Conservation (phyloP, 768 basidiomycete species). For the Tulasnella calospora region DNA sequence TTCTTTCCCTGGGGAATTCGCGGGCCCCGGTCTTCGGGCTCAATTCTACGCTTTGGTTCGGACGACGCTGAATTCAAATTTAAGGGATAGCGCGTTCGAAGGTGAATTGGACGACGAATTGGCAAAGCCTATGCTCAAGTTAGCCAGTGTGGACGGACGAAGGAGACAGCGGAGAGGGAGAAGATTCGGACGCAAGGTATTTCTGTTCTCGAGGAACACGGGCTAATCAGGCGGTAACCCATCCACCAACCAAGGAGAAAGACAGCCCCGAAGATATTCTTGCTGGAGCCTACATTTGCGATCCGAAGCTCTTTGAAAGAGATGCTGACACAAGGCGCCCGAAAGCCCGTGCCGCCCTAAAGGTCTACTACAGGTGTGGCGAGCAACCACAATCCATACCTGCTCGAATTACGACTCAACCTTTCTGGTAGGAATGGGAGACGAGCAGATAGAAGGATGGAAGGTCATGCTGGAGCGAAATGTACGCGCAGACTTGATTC, state of each 20-base stretch:
- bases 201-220: background rate
- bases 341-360: slow-evolving; percentile 61
- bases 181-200: slow-evolving; percentile 37
- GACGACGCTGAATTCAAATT: no score
- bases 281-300: slow-evolving; percentile 69
- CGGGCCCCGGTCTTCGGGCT: no score
- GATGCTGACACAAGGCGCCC: slow-evolving; percentile 67
- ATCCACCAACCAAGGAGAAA: background rate
- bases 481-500: background rate
- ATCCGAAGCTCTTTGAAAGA: slow-evolving; percentile 71
- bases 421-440: background rate
- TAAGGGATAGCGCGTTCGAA: slow-evolving; percentile 44
- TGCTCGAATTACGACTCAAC: background rate
- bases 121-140: slow-evolving; percentile 24
- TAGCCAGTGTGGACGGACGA: slow-evolving; percentile 31
- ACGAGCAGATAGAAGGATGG: background rate
- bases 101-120: slow-evolving; percentile 43
- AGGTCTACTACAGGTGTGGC: slow-evolving; percentile 52
- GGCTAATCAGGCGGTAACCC: background rate
- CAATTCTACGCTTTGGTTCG: no score
- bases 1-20: no score
- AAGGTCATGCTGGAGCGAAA: background rate
- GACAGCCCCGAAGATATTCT: slow-evolving; percentile 39
- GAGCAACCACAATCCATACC: no score
- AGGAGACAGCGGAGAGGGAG: slow-evolving; percentile 29